phyloP scores from a whole-genome alignment of 768 basidiomycete species.

The Boletus rufocinnamomeus region DNA sequence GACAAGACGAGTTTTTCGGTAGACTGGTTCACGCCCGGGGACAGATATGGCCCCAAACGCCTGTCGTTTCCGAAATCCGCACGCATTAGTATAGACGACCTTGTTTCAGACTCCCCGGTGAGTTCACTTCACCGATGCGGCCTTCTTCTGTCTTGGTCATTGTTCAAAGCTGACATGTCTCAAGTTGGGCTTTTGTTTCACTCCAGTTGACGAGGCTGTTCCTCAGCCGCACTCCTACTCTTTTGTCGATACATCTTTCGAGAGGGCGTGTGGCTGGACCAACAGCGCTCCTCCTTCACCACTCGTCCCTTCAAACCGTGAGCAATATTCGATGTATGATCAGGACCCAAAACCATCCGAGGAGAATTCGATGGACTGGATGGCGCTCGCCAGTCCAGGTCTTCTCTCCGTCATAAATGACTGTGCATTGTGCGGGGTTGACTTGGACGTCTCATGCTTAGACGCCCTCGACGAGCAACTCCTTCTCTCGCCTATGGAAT shows the following conservation, averaged over 20 bases:
- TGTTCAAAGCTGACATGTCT: constrained; percentile 10
- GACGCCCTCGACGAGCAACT: constrained; percentile 43
- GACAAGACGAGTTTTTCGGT: constrained; percentile 34
- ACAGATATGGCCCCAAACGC: constrained; percentile 27
- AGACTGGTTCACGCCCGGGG: constrained; percentile 35
- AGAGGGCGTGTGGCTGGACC: constrained; percentile 26
- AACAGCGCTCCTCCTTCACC: constrained; percentile 23
- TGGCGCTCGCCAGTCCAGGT: background rate
- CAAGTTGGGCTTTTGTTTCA: constrained; percentile 30
- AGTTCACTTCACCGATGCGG: constrained; percentile 1
- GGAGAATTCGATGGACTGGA: constrained; percentile 7
- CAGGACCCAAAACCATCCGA: constrained; percentile 4
- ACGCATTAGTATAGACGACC: constrained; percentile 35
- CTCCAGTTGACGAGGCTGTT: constrained; percentile 14
- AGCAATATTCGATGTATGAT: constrained; percentile 11
- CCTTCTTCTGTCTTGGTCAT: background rate
- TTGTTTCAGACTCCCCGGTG: constrained; percentile 32
- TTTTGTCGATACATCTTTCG: constrained; percentile 12
- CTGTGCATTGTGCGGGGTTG: constrained; percentile 32
- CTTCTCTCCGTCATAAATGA: constrained; percentile 23
- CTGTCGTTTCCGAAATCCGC: constrained; percentile 38
- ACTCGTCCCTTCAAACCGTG: background rate
- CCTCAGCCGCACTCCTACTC: constrained; percentile 17
- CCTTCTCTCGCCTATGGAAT: constrained; percentile 38
- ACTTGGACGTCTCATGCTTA: constrained; percentile 40